phyloP scores from a whole-genome alignment of 352 stramenopile genomes.

The Phytophthora boehmeriae region DNA sequence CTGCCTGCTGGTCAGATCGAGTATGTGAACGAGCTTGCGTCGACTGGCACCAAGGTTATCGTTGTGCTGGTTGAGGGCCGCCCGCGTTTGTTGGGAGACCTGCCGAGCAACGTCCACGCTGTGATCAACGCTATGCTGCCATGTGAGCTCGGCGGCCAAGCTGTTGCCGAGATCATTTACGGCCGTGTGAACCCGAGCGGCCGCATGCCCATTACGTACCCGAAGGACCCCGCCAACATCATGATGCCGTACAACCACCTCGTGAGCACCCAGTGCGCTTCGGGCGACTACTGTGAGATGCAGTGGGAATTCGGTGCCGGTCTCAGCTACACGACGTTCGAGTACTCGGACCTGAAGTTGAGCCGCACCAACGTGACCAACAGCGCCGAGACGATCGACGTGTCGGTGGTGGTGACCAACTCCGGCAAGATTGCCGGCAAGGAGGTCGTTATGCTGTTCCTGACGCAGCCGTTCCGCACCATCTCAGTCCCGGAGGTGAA shows the following conservation, averaged over 20 bases:
- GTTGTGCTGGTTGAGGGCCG: constrained; percentile 78
- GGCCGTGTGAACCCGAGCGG: constrained; percentile 85
- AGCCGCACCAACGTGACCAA: constrained; percentile 35
- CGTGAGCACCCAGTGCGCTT: constrained; percentile 53
- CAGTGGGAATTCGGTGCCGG: constrained; percentile 70
- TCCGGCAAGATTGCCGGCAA: constrained; percentile 55
- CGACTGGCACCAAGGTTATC: constrained; percentile 74
- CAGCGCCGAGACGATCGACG: constrained; percentile 38
- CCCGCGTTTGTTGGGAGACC: constrained; percentile 67
- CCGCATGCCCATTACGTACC: constrained; percentile 84
- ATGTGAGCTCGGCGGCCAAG: constrained; percentile 74
- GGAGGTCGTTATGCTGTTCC: constrained; percentile 79
- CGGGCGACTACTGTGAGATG: constrained; percentile 45
- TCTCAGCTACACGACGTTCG: constrained; percentile 71
- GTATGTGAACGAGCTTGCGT: constrained; percentile 69
- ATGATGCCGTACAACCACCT: constrained; percentile 78
- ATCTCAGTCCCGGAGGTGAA: constrained; percentile 79
- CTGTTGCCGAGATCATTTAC: constrained; percentile 85
- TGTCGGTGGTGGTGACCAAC: constrained; percentile 74
- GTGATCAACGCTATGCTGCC: constrained; percentile 83
- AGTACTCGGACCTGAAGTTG: constrained; percentile 51
- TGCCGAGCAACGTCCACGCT: constrained; percentile 59
- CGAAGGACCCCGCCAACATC: constrained; percentile 58
- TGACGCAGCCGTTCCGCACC: constrained; percentile 61
- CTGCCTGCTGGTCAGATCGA: constrained; percentile 69